A percentile compares a stretch with the other conserved stretches of the same genome.
phyloP scores from a whole-genome alignment of 371 early-diverging fungal species.

The Smittium culicis region DNA sequence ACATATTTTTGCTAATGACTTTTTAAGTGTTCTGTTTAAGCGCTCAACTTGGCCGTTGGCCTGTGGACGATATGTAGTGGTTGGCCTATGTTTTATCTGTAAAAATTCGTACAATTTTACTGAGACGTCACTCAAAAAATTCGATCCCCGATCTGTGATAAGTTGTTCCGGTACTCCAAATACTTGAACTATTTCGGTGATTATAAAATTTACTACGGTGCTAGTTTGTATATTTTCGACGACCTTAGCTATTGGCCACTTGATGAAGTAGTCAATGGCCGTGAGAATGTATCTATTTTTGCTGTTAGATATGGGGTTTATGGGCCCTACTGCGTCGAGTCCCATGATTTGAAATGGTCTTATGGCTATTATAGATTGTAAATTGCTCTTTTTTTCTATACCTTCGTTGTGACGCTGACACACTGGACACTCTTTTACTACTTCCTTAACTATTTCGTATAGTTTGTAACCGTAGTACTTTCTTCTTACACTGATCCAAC shows the following conservation, averaged over 20 bases:
- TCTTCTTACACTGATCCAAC: not conserved
- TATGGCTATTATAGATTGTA: not conserved
- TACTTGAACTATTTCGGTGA: conserved; percentile 8
- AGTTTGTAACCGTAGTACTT: not conserved
- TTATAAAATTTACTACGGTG: conserved; percentile 7
- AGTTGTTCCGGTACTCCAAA: conserved; percentile 10
- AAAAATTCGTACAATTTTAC: conserved; percentile 3
- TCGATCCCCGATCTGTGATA: conserved; percentile 7
- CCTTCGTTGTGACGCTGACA: not conserved
- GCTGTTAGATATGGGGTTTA: conserved; percentile 1
- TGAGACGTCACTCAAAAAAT: conserved; percentile 5
- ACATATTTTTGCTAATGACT: not conserved
- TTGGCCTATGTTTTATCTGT: conserved; percentile 9
- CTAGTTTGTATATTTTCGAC: conserved; percentile 4
- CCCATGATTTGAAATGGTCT: conserved; percentile 8
- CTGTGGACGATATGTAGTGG: conserved; percentile 11
- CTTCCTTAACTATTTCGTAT: not conserved
- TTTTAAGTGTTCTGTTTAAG: conserved; percentile 10
- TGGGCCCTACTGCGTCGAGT: conserved; percentile 11
- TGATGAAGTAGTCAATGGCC: conserved; percentile 9
- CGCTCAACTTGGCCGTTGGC: conserved; percentile 8
- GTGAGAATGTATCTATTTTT: conserved; percentile 11
- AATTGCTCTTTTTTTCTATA: not conserved
- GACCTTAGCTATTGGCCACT: conserved; percentile 10
- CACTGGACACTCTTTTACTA: not conserved